Percentiles rank a stretch among this genome's conserved stretches.
Conservation (phyloP, 1,284 basidiomycete genomes). For the Irpex rosettiformis region DNA sequence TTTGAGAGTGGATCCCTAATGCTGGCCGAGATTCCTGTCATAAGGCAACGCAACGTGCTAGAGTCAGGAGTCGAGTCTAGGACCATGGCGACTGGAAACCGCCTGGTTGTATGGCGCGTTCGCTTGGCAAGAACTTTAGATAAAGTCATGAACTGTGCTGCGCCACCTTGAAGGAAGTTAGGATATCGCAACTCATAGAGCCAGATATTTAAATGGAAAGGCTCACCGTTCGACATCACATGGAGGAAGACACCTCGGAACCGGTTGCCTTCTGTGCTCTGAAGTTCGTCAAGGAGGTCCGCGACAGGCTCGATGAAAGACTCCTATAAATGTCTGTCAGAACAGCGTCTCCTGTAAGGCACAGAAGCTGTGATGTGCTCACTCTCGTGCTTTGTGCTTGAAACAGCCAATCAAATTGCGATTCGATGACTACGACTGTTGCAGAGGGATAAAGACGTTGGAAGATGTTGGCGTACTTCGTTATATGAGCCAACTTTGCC, state of each 20-base stretch:
- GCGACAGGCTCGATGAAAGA: conserved; percentile 12
- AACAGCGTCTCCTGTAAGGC: background rate
- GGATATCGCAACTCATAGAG: too few relatives aligned
- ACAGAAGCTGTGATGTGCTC: background rate
- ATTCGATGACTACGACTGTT: conserved; percentile 12
- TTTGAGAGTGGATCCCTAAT: conserved; percentile 3
- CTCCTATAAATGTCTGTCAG: conserved; percentile 3
- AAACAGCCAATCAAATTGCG: conserved; percentile 10
- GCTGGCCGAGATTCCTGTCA: conserved; percentile 6
- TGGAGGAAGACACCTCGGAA: conserved; percentile 14
- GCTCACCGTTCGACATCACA: conserved; percentile 15
- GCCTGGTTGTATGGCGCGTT: background rate
- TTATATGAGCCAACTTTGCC: conserved; percentile 9
- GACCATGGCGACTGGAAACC: conserved; percentile 12
- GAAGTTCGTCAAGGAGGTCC: conserved; percentile 7
- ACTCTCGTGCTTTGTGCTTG: conserved; percentile 11
- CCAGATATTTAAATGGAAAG: too few relatives aligned
- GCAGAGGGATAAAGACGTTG: conserved; percentile 8
- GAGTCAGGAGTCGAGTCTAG: conserved; percentile 13
- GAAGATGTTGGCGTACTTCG: conserved; percentile 12
- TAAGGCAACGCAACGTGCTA: conserved; percentile 11
- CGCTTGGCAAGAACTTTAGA: conserved; percentile 12
- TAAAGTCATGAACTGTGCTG: conserved; percentile 11
- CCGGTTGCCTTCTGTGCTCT: background rate
- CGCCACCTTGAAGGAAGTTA: conserved; percentile 5